Conservation (phyloP, 2,329 filamentous ascomycete species). For the Diaporthe velutina region DNA sequence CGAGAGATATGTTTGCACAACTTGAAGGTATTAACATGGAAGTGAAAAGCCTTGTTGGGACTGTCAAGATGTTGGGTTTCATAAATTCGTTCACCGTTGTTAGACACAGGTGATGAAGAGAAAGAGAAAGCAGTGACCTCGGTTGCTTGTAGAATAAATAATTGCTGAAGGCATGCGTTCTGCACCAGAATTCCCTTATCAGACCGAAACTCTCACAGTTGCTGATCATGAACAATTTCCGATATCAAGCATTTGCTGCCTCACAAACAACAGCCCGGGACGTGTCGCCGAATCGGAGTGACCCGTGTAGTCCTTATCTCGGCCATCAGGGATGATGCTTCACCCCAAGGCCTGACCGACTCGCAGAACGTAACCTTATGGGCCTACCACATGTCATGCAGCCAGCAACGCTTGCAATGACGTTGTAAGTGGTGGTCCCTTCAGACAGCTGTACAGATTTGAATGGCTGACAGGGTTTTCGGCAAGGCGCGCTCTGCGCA, state of each 20-base stretch:
- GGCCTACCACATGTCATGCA: conserved; percentile 8
- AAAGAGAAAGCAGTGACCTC: too few species aligned
- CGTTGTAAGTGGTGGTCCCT: not conserved
- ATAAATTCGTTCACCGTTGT: not conserved
- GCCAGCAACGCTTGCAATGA: not conserved
- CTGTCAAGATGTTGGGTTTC: not conserved
- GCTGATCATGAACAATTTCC: conserved; percentile 19
- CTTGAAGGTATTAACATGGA: not conserved
- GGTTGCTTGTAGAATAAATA: not conserved
- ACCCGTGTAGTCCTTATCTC: not conserved
- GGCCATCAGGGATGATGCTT: conserved; percentile 24
- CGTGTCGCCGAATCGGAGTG: conserved; percentile 10
- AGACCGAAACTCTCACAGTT: not conserved
- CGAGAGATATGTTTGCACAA: not conserved
- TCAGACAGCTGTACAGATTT: conserved; percentile 2
- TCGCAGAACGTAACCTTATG: conserved; percentile 12
- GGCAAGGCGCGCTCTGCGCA: conserved; percentile 1
- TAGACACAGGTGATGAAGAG: not conserved
- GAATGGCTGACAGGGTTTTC: not conserved
- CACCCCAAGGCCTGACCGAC: not conserved
- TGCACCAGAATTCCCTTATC: not conserved
- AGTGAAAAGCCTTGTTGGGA: not conserved
- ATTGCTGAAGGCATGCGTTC: not conserved
- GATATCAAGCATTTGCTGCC: not conserved
- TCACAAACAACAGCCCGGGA: not conserved